Evolutionary conservation across 495 filamentous ascomycete species (phyloP).

Genomic region (Xylaria grammica): DNA sequence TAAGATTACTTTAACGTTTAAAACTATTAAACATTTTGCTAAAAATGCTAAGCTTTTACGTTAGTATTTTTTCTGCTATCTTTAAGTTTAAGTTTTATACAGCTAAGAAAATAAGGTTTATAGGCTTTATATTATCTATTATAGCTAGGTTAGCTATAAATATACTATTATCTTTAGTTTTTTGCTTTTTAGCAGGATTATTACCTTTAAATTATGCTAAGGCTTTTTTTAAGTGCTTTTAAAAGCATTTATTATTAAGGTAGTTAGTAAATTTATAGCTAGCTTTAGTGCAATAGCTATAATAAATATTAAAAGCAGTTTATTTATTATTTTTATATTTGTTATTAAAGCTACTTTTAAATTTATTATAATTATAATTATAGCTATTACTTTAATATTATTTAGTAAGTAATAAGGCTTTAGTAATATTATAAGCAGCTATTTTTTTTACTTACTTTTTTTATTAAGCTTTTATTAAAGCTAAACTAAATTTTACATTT

Average conservation of each 20-base stretch:
- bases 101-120: neutral
- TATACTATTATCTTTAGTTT: neutral
- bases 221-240: neutral
- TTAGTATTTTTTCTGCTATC: neutral
- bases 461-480: conserved; percentile 1
- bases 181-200: neutral
- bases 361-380: neutral
- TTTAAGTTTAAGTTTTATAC: neutral
- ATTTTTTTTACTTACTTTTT: conserved; percentile 1
- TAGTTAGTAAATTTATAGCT: neutral
- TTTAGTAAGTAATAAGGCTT: neutral
- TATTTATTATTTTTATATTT: neutral
- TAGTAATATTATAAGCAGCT: neutral
- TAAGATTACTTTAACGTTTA: neutral
- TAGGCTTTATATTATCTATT: neutral
- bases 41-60: neutral
- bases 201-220: neutral
- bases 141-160: neutral
- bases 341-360: neutral
- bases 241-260: neutral
- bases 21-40: conserved; percentile 2
- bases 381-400: neutral
- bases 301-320: neutral
- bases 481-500: neutral
- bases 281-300: neutral